phyloP scores from a whole-genome alignment of 1,139 yeast genomes.

The Suhomyces terraborum region DNA sequence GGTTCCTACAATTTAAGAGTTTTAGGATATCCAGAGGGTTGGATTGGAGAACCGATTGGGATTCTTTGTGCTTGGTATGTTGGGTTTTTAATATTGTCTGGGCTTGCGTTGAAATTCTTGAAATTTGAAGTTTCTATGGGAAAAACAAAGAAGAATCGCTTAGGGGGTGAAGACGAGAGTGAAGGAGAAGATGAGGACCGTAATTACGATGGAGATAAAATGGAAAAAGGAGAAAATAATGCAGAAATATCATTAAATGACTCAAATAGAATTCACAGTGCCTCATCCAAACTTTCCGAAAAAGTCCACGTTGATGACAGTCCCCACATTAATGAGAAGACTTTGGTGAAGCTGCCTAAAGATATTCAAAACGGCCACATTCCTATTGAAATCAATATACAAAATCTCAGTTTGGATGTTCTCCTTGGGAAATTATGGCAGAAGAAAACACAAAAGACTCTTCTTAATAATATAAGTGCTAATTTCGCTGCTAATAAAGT shows the following conservation, averaged over 20 bases:
- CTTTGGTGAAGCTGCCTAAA: no score
- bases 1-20: constrained; percentile 56
- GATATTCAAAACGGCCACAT: neutral
- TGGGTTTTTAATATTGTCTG: constrained; percentile 55
- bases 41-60: constrained; percentile 70
- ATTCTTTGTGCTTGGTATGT: constrained; percentile 61
- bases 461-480: constrained; percentile 22
- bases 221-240: constrained; percentile 3
- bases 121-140: constrained; percentile 59
- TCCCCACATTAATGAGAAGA: neutral
- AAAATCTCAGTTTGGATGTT: constrained; percentile 26
- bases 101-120: constrained; percentile 44
- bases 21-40: constrained; percentile 63
- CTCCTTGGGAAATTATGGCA: constrained; percentile 9
- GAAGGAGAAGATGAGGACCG: constrained; percentile 10
- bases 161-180: constrained; percentile 34
- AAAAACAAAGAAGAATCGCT: constrained; percentile 35
- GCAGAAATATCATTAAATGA: no score
- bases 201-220: constrained; percentile 3
- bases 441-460: constrained; percentile 8
- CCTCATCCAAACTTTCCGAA: neutral
- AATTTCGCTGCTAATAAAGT: constrained; percentile 22
- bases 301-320: neutral
- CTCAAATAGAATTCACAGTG: no score
- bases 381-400: constrained; percentile 19